phyloP scores from a whole-genome alignment of 2,329 filamentous ascomycete species.

The Calonectria pseudoreteaudii region DNA sequence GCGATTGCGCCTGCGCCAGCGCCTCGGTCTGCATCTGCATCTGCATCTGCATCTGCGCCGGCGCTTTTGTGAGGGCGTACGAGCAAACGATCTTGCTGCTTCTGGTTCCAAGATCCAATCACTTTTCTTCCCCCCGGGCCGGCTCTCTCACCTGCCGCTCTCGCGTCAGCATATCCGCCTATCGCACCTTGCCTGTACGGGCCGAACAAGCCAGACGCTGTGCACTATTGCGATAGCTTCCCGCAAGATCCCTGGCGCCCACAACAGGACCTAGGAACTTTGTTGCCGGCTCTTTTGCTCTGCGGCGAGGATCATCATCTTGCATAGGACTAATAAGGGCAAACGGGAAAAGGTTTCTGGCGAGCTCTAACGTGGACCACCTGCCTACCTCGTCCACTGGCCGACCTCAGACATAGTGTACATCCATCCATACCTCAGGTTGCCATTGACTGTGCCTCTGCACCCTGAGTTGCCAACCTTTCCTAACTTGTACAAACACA shows the following conservation, averaged over 20 bases:
- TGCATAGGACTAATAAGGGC: slow-evolving; percentile 16
- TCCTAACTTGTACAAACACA: slow-evolving; percentile 19
- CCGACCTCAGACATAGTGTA: slow-evolving; percentile 15
- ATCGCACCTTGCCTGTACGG: slow-evolving; percentile 18
- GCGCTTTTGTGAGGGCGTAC: slow-evolving; percentile 5
- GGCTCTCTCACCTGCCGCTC: slow-evolving; percentile 5
- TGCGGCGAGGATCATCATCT: slow-evolving; percentile 17
- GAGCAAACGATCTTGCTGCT: slow-evolving; percentile 7
- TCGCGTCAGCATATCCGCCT: slow-evolving; percentile 5
- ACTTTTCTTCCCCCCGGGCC: background rate
- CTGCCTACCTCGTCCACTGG: background rate
- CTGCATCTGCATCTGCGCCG: background rate
- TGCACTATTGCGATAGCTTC: slow-evolving; percentile 17
- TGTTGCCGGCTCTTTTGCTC: slow-evolving; percentile 12
- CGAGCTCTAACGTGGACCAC: background rate
- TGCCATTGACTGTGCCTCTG: background rate
- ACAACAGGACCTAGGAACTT: background rate
- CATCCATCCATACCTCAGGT: slow-evolving; percentile 4
- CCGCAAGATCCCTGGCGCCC: background rate
- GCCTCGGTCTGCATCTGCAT: background rate
- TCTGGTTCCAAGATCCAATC: slow-evolving; percentile 15
- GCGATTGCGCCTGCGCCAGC: slow-evolving; percentile 2
- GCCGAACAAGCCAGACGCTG: slow-evolving; percentile 2
- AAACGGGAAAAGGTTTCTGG: background rate
- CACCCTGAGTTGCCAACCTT: slow-evolving; percentile 10